Base-by-base conservation (phyloP, 768 basidiomycete genomes). In the Suillus subluteus region DNA sequence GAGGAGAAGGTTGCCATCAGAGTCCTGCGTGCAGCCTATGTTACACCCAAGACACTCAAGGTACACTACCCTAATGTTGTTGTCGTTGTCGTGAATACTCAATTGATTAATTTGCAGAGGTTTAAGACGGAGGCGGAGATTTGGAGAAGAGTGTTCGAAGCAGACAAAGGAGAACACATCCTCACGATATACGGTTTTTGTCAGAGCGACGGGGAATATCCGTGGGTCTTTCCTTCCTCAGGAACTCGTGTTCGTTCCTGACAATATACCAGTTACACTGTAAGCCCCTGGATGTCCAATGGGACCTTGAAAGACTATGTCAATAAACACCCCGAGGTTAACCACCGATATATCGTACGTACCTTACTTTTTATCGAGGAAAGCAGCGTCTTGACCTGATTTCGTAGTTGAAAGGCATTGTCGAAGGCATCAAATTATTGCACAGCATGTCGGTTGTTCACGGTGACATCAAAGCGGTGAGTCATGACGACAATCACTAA, bases 121-220 rank as follows among this genome's bases (percentile, higher is more conserved):
- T 87, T 88, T 68, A 77, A 77, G 64, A 71, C 82, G 16, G 87
- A 88, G 71, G 84, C 83, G 18, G 80, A 81, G 21, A 85, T 87
- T 30, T 88, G 87, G 87, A 78, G 79, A 32, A 78, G 80, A 44
- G 77, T 87, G n/a, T 88, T 85, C 84, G 80, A 81, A 62, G 73
- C 74, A 16, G 87, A 88, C 66, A 79, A 76, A 55, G 87, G 87
- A 30, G 76, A 75, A 43, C 80, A 86, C 62, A 84, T 86, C 62
- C 78, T 88, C 2, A 86, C 87, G 0, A 86, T 88, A 66, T 87
- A 85, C 67, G 87, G 87, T 0, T 86, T 84, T 66, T 83, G 84
- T 63, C 83, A 83, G 66, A 78, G 76, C 23, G 85, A 87, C 68
- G 85, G 85, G 0, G 87, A 86, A 18, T 87, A 83, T 64, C 87